Evolutionary conservation across 2,329 filamentous ascomycete genomes (phyloP).

Genomic region (Gremmenia infestans): DNA sequence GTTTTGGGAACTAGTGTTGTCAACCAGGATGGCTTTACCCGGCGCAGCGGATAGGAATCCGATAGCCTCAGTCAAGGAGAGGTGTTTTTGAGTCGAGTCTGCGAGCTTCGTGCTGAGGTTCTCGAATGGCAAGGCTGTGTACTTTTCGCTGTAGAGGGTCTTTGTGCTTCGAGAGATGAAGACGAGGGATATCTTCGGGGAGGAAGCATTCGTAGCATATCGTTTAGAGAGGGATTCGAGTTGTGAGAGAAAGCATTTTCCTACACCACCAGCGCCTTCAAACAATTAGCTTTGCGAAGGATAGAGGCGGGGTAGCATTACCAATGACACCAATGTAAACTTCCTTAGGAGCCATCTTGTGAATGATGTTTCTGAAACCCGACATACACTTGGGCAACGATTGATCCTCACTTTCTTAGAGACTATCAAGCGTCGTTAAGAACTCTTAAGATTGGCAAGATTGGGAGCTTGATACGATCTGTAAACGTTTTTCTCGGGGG

Average conservation of each 20-base stretch:
- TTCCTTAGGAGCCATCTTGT: constrained; percentile 30
- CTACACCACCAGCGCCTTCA: constrained; percentile 84
- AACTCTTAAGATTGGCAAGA: too few species aligned
- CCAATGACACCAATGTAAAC: constrained; percentile 43
- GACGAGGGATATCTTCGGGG: constrained; percentile 64
- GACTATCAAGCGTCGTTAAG: too few species aligned
- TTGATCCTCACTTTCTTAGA: background rate
- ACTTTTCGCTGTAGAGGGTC: constrained; percentile 70
- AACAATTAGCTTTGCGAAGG: constrained; percentile 16
- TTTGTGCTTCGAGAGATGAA: constrained; percentile 84
- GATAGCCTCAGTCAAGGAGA: constrained; percentile 64
- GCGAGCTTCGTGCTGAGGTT: constrained; percentile 58
- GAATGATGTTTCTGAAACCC: background rate
- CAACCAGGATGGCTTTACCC: constrained; percentile 75
- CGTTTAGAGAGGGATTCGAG: constrained; percentile 63
- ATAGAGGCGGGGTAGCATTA: constrained; percentile 21
- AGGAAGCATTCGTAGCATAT: constrained; percentile 46
- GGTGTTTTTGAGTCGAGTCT: constrained; percentile 58
- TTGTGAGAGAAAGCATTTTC: constrained; percentile 84
- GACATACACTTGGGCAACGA: background rate
- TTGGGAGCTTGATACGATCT: too few species aligned
- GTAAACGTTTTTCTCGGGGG: too few species aligned
- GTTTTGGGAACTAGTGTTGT: constrained; percentile 91
- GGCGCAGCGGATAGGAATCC: constrained; percentile 75
- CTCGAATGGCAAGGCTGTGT: constrained; percentile 60